Evolutionary conservation across 2,329 filamentous ascomycete genomes (phyloP), one percentile per base, ranked within the genome.

Genomic region (Ilyonectria robusta): DNA sequence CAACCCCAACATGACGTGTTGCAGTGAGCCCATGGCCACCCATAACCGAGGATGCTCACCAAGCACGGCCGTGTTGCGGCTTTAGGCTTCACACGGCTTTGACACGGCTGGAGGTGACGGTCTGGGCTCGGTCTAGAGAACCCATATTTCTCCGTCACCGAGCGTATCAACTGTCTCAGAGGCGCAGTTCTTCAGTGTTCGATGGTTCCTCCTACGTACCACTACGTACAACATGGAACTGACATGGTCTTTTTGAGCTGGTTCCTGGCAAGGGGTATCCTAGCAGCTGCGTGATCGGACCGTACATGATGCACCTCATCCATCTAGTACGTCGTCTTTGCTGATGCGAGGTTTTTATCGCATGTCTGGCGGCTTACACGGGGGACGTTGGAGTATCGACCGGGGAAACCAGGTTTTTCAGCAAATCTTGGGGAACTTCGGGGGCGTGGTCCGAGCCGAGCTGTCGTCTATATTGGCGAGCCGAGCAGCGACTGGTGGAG

Each of bases 1-100:
- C 59, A 59, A 63, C 35, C 56, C 37, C 51, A 58, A 70, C 59
- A 70, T 72, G 64, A 68, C 72, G 72, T 69, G 65, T 66, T 67
- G n/a, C 21, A 48, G 59, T 65, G 67, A 70, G 63, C 33, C 55
- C 53, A 66, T 66, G 47, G 23, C 35, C 65, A 19, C 6, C 57
- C 58, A 68, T 71, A 72, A 47, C 71, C 72, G 72, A 75, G 72
- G 72, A 68, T 72, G 66, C 44, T 56, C 40, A 33, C 10, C 8
- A 35, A n/a, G 35, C 54, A 37, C 35, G 61, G 51, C 59, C 44
- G 56, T 62, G 58, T 47, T 21, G 51, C 59, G 68, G 50, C n/a
- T 68, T 56, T 42, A 42, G 40, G 69, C 63, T 72, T 65, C 72
- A 65, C 7, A 42, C 40, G 51, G 59, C 51, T 64, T 64, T 47